These are phyloP conservation scores for Ogataea dorogensis DNA, from an alignment of 805 yeast genomes.

Conservation along the genomic window DNA sequence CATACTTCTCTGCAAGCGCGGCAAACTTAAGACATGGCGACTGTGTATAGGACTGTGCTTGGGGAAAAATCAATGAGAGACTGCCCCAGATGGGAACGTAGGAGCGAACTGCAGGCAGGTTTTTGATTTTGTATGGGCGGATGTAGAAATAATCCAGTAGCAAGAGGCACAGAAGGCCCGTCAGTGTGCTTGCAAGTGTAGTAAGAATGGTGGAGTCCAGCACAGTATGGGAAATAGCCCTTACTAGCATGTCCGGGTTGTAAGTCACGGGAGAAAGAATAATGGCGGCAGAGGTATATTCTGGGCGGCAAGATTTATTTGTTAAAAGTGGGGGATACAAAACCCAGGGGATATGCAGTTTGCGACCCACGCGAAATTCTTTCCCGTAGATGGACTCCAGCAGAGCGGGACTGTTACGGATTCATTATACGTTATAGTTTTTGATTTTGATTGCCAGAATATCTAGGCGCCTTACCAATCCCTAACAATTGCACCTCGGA, in stretches of 20 bases:
- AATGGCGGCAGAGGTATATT: constrained; percentile 7
- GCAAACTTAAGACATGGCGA: constrained; percentile 49
- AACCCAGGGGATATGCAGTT: too few species aligned
- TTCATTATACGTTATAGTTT: too few species aligned
- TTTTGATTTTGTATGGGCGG: constrained; percentile 18
- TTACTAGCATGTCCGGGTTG: constrained; percentile 1
- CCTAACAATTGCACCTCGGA: too few species aligned
- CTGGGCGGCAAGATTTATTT: constrained; percentile 9
- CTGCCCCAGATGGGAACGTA: constrained; percentile 30
- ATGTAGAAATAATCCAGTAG: constrained; percentile 8
- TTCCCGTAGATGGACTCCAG: too few species aligned
- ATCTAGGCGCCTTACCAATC: neutral
- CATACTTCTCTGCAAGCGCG: constrained; percentile 43
- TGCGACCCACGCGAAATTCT: too few species aligned
- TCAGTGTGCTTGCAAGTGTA: neutral
- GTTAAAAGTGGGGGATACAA: neutral
- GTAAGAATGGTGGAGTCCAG: neutral
- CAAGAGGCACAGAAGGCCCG: constrained; percentile 1
- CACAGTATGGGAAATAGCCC: constrained; percentile 1
- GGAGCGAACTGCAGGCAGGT: constrained; percentile 20
- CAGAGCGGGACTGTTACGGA: too few species aligned
- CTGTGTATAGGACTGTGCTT: constrained; percentile 15
- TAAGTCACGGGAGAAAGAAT: constrained; percentile 3
- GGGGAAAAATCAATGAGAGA: constrained; percentile 27
- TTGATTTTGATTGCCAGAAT: too few species aligned